Percentiles rank a stretch among this genome's conserved stretches.
phyloP scores from a whole-genome alignment of 495 filamentous ascomycete genomes.

The Neurospora terricola region DNA sequence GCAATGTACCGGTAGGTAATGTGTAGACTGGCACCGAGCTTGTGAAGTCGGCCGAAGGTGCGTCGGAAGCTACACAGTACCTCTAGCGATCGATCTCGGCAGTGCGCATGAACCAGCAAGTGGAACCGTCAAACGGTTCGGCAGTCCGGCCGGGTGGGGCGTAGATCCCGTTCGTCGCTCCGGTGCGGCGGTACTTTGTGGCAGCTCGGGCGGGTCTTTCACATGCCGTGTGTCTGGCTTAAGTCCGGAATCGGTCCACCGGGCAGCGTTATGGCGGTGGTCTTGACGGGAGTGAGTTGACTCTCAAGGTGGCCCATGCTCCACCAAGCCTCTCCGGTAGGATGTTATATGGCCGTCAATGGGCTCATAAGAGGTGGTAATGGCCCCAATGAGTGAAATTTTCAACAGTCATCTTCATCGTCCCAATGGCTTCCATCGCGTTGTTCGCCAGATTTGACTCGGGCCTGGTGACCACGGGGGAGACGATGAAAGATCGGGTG shows the following conservation, averaged over 20 bases:
- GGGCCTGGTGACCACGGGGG: not conserved
- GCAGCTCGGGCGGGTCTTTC: not conserved
- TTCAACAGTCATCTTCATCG: not conserved
- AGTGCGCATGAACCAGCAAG: not conserved
- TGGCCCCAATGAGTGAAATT: not conserved
- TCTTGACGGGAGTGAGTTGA: not conserved
- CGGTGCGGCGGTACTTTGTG: not conserved
- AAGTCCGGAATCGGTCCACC: not conserved
- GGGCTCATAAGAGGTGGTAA: not conserved
- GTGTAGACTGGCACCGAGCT: not conserved
- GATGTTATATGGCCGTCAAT: not conserved
- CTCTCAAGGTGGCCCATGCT: not conserved
- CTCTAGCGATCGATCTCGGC: no score
- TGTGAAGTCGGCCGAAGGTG: not conserved
- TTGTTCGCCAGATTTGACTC: not conserved
- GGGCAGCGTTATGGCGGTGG: not conserved
- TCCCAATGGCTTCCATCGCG: not conserved
- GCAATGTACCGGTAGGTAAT: not conserved
- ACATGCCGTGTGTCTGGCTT: not conserved
- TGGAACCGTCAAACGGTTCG: not conserved
- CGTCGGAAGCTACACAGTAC: not conserved
- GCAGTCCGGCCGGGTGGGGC: not conserved
- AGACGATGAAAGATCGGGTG: not conserved
- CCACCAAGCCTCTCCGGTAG: not conserved
- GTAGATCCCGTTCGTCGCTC: not conserved